Percentiles rank a stretch among this genome's conserved stretches.
Conservation (phyloP, 2,329 filamentous ascomycete species). For the Pseudofabraea citricarpa region DNA sequence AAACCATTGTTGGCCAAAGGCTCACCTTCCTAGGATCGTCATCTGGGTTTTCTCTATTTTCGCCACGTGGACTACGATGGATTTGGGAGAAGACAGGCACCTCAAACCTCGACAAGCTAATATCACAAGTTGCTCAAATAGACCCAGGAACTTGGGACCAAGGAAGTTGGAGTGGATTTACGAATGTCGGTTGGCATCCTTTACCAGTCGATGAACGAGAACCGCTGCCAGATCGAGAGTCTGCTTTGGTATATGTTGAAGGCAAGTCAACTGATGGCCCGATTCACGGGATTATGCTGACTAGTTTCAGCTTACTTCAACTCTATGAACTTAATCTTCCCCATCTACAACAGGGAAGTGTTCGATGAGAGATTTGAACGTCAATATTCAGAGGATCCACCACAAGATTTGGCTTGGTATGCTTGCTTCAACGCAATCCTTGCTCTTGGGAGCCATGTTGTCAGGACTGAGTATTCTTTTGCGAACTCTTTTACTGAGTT, state of each 20-base stretch:
- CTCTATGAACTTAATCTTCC: conserved; percentile 7
- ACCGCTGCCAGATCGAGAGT: conserved; percentile 1
- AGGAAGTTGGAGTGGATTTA: background rate
- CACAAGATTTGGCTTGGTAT: conserved; percentile 5
- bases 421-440: conserved; percentile 7
- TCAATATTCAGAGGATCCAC: conserved; percentile 4
- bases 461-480: no score
- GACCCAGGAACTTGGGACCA: background rate
- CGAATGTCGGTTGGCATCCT: background rate
- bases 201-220: conserved; percentile 1
- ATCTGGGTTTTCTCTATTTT: conserved; percentile 10
- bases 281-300: no score
- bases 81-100: conserved; percentile 7
- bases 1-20: no score
- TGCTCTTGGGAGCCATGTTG: background rate
- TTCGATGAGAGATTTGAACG: conserved; percentile 3
- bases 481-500: no score
- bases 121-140: background rate
- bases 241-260: background rate
- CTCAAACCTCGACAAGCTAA: background rate
- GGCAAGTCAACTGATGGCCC: no score
- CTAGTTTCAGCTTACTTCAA: background rate
- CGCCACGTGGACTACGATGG: conserved; percentile 9
- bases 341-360: conserved; percentile 4
- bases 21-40: conserved; percentile 4